Conservation (phyloP, 805 yeast genomes). For the Kuraishia cidri region DNA sequence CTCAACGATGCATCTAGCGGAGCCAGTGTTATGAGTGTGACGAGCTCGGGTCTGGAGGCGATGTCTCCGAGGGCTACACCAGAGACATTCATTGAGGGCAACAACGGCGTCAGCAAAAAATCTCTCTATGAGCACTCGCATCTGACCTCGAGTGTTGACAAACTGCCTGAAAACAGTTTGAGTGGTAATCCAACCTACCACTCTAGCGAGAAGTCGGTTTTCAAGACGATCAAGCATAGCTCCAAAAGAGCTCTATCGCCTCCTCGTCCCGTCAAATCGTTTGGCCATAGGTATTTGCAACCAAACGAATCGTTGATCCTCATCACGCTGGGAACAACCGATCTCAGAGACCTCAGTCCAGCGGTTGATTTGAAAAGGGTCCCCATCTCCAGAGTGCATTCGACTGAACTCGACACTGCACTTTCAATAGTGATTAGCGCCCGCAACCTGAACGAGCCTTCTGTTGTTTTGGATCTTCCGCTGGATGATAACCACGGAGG, state of each 20-base stretch:
- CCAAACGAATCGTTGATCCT: conserved; percentile 62
- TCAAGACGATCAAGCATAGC: conserved; percentile 4
- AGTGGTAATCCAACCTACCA: neutral
- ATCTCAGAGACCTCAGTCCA: conserved; percentile 45
- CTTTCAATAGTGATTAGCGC: conserved; percentile 62
- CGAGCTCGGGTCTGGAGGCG: neutral
- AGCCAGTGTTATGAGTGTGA: neutral
- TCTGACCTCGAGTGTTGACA: conserved; percentile 11
- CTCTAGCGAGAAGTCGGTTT: conserved; percentile 2
- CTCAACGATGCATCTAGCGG: neutral
- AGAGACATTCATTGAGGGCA: neutral
- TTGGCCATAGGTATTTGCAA: conserved; percentile 73
- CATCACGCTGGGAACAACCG: conserved; percentile 82
- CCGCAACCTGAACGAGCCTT: conserved; percentile 34
- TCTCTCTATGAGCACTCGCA: conserved; percentile 2
- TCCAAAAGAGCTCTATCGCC: conserved; percentile 7
- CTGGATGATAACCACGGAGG: conserved; percentile 66
- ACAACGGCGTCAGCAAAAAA: neutral
- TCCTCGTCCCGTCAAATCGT: conserved; percentile 62
- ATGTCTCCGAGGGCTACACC: neutral
- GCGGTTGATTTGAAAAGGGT: conserved; percentile 66
- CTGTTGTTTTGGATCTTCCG: conserved; percentile 69
- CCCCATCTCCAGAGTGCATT: conserved; percentile 66
- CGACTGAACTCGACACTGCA: conserved; percentile 86
- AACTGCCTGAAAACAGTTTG: conserved; percentile 8